Base-by-base conservation (phyloP, 768 basidiomycete species). In the Atractiella rhizophila region DNA sequence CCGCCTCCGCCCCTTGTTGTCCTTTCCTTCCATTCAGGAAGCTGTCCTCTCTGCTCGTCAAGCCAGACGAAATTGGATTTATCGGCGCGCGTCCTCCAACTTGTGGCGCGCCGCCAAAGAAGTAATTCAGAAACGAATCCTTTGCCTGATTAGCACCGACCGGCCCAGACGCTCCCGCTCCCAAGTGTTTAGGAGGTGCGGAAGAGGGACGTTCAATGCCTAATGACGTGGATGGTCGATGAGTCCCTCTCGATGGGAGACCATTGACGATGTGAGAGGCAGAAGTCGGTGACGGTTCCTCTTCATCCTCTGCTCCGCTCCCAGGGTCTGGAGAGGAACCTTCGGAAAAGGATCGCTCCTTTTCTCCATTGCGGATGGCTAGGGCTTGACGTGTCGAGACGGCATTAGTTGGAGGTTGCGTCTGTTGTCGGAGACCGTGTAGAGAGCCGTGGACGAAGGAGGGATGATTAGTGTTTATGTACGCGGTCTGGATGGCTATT, bases 391-490 rank as follows among this genome's bases (percentile, higher is more conserved):
- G n/a, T n/a, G n/a, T n/a, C n/a, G n/a, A n/a, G n/a, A n/a, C n/a
- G n/a, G n/a, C n/a, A n/a, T n/a, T n/a, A n/a, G n/a, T n/a, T n/a
- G n/a, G n/a, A n/a, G n/a, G n/a, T n/a, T n/a, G n/a, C n/a, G n/a
- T n/a, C n/a, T n/a, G n/a, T n/a, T n/a, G n/a, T n/a, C n/a, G n/a
- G 57, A 57, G 6, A 56, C 54, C 1, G 76, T 69, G n/a, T n/a
- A n/a, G n/a, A n/a, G n/a, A n/a, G 39, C 45, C 4, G 10, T 18
- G 35, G 27, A 27, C 74, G 60, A 94, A 96, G 25, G 79, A 70
- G 5, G 91, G 91, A 57, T 98, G 91, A 58, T 96, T 96, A 42
- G 86, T 96, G 59, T 98, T 98, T 66, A 98, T 96, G 57, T 98
- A 98, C 10, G 91, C 86, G 1, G 83, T 83, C 59, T 98, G 91